Percentiles rank a stretch among this genome's conserved stretches.
Conservation (phyloP, 2,329 filamentous ascomycete genomes). For the Bipolaris sorokiniana region DNA sequence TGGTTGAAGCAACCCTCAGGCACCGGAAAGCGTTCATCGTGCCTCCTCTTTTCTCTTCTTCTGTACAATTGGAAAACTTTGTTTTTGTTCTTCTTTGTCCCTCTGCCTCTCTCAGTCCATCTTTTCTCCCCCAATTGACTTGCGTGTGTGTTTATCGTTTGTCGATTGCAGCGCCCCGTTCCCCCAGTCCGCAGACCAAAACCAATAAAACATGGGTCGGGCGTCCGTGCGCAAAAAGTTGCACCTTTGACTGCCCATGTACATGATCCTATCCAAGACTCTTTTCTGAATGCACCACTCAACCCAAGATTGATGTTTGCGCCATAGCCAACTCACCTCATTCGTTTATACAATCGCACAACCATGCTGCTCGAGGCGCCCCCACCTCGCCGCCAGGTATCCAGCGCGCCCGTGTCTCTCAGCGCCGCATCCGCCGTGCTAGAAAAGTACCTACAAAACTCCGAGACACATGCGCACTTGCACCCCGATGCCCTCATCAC, state of each 20-base stretch:
- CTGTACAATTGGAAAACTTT: too few species aligned
- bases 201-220: conserved; percentile 10
- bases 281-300: not conserved
- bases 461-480: conserved; percentile 51
- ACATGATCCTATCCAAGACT: not conserved
- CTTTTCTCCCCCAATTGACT: not conserved
- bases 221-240: conserved; percentile 44
- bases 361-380: conserved; percentile 44
- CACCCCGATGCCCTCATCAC: conserved; percentile 57
- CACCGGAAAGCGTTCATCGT: conserved; percentile 46
- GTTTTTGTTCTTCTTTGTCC: too few species aligned
- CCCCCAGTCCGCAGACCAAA: conserved; percentile 23
- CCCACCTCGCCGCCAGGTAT: conserved; percentile 47
- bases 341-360: not conserved
- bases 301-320: not conserved
- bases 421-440: conserved; percentile 46
- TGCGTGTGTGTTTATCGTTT: too few species aligned
- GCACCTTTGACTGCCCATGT: not conserved
- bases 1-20: conserved; percentile 29
- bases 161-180: conserved; percentile 1
- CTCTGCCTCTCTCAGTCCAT: too few species aligned
- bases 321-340: not conserved
- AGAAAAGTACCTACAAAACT: conserved; percentile 50
- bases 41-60: not conserved
- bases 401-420: conserved; percentile 40